Evolutionary conservation across 371 early-diverging fungal genomes (phyloP).

Genomic region (Mucor sp.): DNA sequence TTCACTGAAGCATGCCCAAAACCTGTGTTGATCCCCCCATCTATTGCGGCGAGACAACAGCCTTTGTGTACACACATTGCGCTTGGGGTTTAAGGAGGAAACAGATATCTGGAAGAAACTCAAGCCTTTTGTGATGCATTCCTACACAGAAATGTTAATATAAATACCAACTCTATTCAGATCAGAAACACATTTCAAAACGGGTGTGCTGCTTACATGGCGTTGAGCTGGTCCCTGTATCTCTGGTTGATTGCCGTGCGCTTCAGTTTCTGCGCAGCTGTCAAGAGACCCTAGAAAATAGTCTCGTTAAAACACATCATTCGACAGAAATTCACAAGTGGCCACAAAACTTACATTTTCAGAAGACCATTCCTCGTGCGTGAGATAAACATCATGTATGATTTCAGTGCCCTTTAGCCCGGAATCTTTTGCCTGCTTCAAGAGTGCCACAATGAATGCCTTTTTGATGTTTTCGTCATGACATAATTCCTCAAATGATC

Average conservation of each 20-base stretch:
- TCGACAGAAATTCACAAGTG: slow-evolving; percentile 4
- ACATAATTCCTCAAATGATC: slow-evolving; percentile 51
- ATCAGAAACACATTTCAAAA: not conserved
- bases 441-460: slow-evolving; percentile 44
- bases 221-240: slow-evolving; percentile 64
- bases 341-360: slow-evolving; percentile 63
- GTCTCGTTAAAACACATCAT: not conserved
- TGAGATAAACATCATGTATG: slow-evolving; percentile 63
- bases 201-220: slow-evolving; percentile 49
- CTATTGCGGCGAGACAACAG: slow-evolving; percentile 4
- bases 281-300: slow-evolving; percentile 61
- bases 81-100: slow-evolving; percentile 6
- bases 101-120: not conserved
- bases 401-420: slow-evolving; percentile 72
- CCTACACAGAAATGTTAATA: slow-evolving; percentile 16
- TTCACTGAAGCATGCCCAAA: not conserved
- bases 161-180: not conserved
- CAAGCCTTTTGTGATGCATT: slow-evolving; percentile 33
- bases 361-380: slow-evolving; percentile 83
- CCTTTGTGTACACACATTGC: not conserved
- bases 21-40: not conserved
- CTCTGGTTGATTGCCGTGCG: slow-evolving; percentile 72
- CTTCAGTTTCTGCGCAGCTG: slow-evolving; percentile 94
- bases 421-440: slow-evolving; percentile 52
- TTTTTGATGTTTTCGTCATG: slow-evolving; percentile 42